These are phyloP conservation scores for Pseudisothecium myosuroides DNA, from an alignment of 225 moss, liverwort and hornwort species.

Conservation along the genomic window DNA sequence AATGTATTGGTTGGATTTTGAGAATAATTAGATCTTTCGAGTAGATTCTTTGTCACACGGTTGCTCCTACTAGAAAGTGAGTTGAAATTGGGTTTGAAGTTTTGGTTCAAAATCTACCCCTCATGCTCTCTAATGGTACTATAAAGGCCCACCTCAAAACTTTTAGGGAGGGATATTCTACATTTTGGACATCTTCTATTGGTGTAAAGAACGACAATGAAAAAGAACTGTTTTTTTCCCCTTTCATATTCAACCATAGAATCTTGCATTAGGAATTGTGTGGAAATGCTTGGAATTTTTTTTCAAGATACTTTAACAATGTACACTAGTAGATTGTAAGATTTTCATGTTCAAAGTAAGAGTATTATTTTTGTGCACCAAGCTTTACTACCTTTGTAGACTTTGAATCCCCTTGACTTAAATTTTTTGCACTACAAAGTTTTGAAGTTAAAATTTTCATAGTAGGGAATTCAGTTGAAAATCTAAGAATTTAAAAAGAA, in stretches of 20 bases:
- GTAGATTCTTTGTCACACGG: neutral
- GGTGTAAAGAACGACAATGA: neutral
- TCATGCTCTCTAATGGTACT: neutral
- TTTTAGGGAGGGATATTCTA: neutral
- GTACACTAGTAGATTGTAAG: neutral
- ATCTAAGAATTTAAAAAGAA: neutral
- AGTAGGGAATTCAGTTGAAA: neutral
- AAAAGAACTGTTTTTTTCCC: neutral
- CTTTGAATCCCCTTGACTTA: neutral
- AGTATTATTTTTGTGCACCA: neutral
- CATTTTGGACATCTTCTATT: neutral
- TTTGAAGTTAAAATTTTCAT: neutral
- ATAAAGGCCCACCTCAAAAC: neutral
- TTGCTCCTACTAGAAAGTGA: accelerated
- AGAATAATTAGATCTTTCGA: neutral
- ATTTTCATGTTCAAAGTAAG: neutral
- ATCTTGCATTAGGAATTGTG: neutral
- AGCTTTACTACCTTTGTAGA: neutral
- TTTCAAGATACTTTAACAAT: neutral
- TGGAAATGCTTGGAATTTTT: neutral
- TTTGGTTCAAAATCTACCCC: no score
- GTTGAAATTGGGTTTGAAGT: neutral
- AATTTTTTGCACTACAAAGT: neutral
- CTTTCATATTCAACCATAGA: neutral
- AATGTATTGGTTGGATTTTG: neutral